Evolutionary conservation across 495 filamentous ascomycete species (phyloP).

Genomic region (Haplographium delicatum): DNA sequence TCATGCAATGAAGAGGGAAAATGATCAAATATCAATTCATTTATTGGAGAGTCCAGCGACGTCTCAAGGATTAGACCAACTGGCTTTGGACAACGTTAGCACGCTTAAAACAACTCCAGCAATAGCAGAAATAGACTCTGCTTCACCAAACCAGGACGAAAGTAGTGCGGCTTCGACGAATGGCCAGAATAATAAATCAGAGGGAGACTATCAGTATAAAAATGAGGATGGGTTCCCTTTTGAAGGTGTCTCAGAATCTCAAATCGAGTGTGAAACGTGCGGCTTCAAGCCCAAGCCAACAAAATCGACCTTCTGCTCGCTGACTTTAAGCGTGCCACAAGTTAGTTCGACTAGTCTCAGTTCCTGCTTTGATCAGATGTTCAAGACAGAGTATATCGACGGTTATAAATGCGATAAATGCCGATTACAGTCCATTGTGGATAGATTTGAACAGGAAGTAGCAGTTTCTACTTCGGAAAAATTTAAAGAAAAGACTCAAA

Average conservation of each 20-base stretch:
- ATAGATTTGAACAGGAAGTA: constrained; percentile 32
- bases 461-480: constrained; percentile 41
- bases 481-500: constrained; percentile 45
- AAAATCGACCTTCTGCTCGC: constrained; percentile 78
- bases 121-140: too few relatives aligned
- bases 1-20: constrained; percentile 20
- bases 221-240: constrained; percentile 75
- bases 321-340: constrained; percentile 90
- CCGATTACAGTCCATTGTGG: constrained; percentile 72
- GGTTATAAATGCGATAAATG: constrained; percentile 95
- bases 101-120: neutral
- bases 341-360: constrained; percentile 43
- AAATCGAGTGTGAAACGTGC: constrained; percentile 88
- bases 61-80: too few relatives aligned
- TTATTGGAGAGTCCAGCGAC: too few relatives aligned
- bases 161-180: neutral
- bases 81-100: neutral
- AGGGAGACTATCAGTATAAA: neutral
- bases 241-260: constrained; percentile 80
- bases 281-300: constrained; percentile 81
- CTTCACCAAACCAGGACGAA: neutral
- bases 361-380: constrained; percentile 81
- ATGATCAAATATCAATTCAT: too few relatives aligned
- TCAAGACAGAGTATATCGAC: constrained; percentile 94
- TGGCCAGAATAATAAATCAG: neutral